These are phyloP conservation scores for Thelephora ganbajun DNA, from an alignment of 768 basidiomycete species.

Conservation along the genomic window DNA sequence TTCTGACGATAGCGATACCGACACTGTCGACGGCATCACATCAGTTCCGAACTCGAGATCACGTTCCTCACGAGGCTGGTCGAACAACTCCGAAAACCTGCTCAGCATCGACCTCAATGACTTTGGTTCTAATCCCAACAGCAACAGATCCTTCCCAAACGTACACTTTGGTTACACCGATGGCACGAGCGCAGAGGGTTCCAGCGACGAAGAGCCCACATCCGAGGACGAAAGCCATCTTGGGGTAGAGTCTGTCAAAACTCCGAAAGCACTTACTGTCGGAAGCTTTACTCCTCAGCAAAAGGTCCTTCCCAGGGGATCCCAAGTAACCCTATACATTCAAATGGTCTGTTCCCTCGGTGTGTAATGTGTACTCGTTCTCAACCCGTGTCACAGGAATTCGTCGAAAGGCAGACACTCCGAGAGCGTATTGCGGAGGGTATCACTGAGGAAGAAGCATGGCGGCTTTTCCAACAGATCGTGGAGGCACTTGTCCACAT, in stretches of 20 bases:
- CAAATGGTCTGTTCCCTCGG: constrained; percentile 54
- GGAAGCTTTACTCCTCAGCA: constrained; percentile 6
- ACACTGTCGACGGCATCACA: constrained; percentile 35
- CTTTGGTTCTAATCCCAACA: constrained; percentile 33
- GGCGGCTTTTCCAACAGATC: constrained; percentile 83
- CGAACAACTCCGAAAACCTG: constrained; percentile 23
- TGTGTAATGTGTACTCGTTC: neutral
- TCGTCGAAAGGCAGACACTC: constrained; percentile 82
- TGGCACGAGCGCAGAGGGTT: constrained; percentile 21
- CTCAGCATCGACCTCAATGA: constrained; percentile 58
- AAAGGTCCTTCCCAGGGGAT: constrained; percentile 1
- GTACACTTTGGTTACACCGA: constrained; percentile 60
- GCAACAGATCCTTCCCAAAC: constrained; percentile 57
- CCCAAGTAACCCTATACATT: constrained; percentile 64
- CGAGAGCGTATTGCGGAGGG: constrained; percentile 79
- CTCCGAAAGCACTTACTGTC: too few relatives aligned
- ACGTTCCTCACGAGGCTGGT: constrained; percentile 11
- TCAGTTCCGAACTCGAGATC: constrained; percentile 37
- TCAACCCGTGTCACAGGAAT: constrained; percentile 40
- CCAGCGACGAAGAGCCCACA: constrained; percentile 28
- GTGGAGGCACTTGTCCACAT: constrained; percentile 85
- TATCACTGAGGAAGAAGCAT: constrained; percentile 71
- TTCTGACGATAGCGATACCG: constrained; percentile 20
- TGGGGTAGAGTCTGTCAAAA: constrained; percentile 2
- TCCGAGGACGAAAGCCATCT: constrained; percentile 24